Evolutionary conservation across 345 rosid genomes (phyloP).

Genomic region (Luvunga scandens): DNA sequence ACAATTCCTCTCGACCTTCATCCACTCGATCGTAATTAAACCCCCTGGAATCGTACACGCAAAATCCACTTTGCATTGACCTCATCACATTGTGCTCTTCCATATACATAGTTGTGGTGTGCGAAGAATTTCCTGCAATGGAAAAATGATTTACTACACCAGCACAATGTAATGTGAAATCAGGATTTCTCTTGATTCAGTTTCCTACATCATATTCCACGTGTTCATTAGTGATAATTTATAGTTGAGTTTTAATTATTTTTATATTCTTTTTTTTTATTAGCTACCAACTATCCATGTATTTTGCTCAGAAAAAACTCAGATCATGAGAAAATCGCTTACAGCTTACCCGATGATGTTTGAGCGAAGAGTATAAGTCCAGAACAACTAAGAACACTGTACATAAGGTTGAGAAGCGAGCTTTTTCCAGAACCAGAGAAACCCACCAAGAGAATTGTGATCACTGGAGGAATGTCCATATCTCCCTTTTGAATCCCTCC

Average conservation of each 20-base stretch:
- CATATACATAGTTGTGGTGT: slow-evolving; percentile 39
- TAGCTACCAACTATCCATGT: too few species aligned
- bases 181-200: too few species aligned
- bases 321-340: background rate
- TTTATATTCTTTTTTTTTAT: too few species aligned
- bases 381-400: slow-evolving; percentile 58
- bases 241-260: too few species aligned
- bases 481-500: slow-evolving; percentile 50
- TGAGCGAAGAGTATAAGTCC: slow-evolving; percentile 54
- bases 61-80: slow-evolving; percentile 49
- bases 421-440: slow-evolving; percentile 62
- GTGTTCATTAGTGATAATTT: too few species aligned
- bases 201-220: too few species aligned
- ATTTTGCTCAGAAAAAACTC: too few species aligned
- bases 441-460: slow-evolving; percentile 56
- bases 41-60: slow-evolving; percentile 59
- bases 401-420: slow-evolving; percentile 62
- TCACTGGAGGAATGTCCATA: slow-evolving; percentile 48
- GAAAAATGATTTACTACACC: background rate
- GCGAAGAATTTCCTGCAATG: slow-evolving; percentile 26
- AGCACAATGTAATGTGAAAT: too few species aligned
- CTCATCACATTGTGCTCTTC: slow-evolving; percentile 64
- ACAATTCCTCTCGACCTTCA: slow-evolving; percentile 46
- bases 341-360: slow-evolving; percentile 49
- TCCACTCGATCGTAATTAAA: slow-evolving; percentile 22